Percentiles rank a stretch among this genome's conserved stretches.
Evolutionary conservation across 169 alveolate species (phyloP).

Genomic region (Theileria orientalis): DNA sequence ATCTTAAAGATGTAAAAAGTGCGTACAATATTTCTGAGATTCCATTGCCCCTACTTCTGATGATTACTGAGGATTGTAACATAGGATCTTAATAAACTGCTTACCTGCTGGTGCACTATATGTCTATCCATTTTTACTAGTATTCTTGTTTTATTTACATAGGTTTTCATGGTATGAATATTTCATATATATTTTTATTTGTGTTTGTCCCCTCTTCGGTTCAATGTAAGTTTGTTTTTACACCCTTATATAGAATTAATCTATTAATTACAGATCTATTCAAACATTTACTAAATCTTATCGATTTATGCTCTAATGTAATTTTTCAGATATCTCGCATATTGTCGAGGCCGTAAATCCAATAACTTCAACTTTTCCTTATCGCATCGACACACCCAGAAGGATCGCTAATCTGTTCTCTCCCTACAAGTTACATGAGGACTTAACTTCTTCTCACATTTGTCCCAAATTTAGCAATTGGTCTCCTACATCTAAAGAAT

Average conservation of each 20-base stretch:
- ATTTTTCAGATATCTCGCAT: neutral
- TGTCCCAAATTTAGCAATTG: constrained; percentile 2
- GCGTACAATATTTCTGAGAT: constrained; percentile 16
- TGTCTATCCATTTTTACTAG: too few relatives aligned
- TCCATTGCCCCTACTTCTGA: constrained; percentile 43
- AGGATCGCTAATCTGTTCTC: neutral
- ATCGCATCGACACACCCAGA: constrained; percentile 13
- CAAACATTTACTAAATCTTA: too few relatives aligned
- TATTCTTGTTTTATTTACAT: too few relatives aligned
- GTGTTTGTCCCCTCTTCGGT: neutral
- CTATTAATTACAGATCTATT: neutral
- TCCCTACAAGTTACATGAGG: neutral
- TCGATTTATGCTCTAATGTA: too few relatives aligned
- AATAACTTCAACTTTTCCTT: neutral
- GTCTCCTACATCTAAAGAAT: neutral
- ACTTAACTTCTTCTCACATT: neutral
- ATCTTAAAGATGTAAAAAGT: constrained; percentile 2
- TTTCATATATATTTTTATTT: neutral
- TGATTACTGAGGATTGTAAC: constrained; percentile 42
- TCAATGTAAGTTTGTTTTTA: neutral
- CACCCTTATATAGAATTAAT: neutral
- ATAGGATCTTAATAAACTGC: neutral
- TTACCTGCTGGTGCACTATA: constrained; percentile 2
- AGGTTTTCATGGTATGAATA: too few relatives aligned
- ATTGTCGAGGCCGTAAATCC: neutral